Conservation (phyloP, 108 stramenopile species). For the Fragilaria crotonensis region DNA sequence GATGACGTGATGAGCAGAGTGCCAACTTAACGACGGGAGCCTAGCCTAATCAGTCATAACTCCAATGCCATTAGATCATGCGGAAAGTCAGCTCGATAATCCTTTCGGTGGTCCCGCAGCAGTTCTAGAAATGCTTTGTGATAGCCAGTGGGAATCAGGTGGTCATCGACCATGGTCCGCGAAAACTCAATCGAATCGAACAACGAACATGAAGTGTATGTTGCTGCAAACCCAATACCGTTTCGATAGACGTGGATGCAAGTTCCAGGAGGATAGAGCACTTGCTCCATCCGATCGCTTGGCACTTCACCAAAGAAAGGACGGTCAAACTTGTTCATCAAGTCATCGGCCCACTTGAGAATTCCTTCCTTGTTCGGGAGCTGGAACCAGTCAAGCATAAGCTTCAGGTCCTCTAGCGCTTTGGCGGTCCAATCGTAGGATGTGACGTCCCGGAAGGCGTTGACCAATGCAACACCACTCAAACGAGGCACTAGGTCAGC, state of each 20-base stretch:
- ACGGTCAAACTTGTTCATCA: background rate
- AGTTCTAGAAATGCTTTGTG: slow-evolving; percentile 51
- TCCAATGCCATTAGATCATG: slow-evolving; percentile 4
- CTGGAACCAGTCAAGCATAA: slow-evolving; percentile 38
- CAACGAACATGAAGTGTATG: slow-evolving; percentile 63
- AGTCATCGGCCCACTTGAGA: slow-evolving; percentile 7
- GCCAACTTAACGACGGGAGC: too few species aligned
- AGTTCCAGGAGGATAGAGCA: slow-evolving; percentile 52
- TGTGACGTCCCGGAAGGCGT: slow-evolving; percentile 43
- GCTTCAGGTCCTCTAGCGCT: slow-evolving; percentile 51
- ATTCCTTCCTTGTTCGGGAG: slow-evolving; percentile 14
- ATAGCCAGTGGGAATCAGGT: slow-evolving; percentile 65
- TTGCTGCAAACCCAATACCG: slow-evolving; percentile 57
- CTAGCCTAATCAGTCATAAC: too few species aligned
- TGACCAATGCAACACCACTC: slow-evolving; percentile 49
- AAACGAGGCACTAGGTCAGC: slow-evolving; percentile 69
- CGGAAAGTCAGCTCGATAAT: slow-evolving; percentile 55
- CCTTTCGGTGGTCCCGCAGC: slow-evolving; percentile 49
- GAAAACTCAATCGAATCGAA: slow-evolving; percentile 61
- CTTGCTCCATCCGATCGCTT: slow-evolving; percentile 16
- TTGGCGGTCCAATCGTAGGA: slow-evolving; percentile 48
- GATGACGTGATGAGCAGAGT: too few species aligned
- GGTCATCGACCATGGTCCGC: slow-evolving; percentile 78
- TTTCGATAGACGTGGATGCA: slow-evolving; percentile 80
- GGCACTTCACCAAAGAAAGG: slow-evolving; percentile 4